Conservation (phyloP, 208 protist genomes). For the Acanthamoeba lenticulata region DNA sequence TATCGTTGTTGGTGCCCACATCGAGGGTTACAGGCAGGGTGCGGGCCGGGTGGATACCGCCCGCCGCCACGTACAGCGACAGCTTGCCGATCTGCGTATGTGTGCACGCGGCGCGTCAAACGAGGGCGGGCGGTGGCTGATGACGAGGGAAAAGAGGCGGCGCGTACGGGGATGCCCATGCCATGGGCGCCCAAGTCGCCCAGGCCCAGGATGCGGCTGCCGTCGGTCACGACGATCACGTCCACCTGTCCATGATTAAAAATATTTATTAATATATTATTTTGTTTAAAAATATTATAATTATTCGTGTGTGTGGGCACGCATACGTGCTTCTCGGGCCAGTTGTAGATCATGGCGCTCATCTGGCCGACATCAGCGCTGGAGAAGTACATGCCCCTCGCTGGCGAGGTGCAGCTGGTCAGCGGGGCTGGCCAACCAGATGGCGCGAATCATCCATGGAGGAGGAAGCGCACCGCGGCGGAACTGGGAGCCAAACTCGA, state of each 20-base stretch:
- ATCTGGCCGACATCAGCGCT: conserved; percentile 89
- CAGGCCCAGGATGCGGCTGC: conserved; percentile 95
- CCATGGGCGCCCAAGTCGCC: conserved; percentile 94
- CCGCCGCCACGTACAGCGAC: conserved; percentile 92
- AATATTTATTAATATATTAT: conserved; percentile 45
- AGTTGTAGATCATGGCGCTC: conserved; percentile 88
- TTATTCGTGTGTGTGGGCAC: conserved; percentile 23
- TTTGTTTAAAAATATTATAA: conserved; percentile 33
- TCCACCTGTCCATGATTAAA: conserved; percentile 73
- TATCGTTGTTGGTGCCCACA: conserved; percentile 92
- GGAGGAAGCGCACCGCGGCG: not conserved
- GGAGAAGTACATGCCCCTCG: conserved; percentile 93
- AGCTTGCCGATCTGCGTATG: conserved; percentile 91
- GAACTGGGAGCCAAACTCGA: conserved; percentile 81
- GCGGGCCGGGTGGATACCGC: conserved; percentile 89
- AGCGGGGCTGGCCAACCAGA: not conserved
- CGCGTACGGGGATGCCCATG: conserved; percentile 88
- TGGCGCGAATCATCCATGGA: not conserved
- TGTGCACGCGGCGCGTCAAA: conserved; percentile 78
- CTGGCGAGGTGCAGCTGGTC: conserved; percentile 37
- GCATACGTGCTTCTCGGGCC: conserved; percentile 77
- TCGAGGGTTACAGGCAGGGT: conserved; percentile 93
- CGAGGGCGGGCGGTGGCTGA: not conserved
- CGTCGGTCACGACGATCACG: conserved; percentile 96
- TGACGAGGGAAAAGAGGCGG: not conserved